A percentile compares a stretch with the other conserved stretches of the same genome.
Evolutionary conservation across 352 stramenopile genomes (phyloP).

Genomic region (Phytopythium boreale): DNA sequence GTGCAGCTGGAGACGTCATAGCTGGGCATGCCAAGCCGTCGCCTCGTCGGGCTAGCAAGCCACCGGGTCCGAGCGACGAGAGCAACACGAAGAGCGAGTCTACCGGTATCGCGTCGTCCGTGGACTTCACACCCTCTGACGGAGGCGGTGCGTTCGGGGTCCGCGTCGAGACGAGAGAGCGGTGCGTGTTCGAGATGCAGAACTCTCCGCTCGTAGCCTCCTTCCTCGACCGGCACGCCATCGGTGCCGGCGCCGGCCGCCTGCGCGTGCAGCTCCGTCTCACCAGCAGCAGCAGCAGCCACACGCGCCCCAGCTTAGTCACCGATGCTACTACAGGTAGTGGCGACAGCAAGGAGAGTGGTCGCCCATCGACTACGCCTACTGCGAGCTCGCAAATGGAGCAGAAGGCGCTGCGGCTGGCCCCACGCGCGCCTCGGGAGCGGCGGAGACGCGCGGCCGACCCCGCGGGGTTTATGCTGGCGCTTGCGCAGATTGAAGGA

Average conservation of each 20-base stretch:
- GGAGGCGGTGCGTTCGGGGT: constrained; percentile 14
- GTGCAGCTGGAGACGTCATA: background rate
- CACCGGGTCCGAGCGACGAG: background rate
- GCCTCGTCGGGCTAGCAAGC: background rate
- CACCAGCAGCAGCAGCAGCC: constrained; percentile 30
- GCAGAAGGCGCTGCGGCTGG: constrained; percentile 48
- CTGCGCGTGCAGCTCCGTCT: constrained; percentile 56
- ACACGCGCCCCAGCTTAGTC: background rate
- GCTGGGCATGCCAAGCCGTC: background rate
- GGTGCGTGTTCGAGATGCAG: constrained; percentile 54
- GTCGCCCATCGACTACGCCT: constrained; percentile 21
- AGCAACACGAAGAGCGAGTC: background rate
- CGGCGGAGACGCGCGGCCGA: constrained; percentile 45
- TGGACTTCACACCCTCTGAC: too few relatives aligned
- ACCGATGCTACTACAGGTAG: background rate
- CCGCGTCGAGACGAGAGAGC: constrained; percentile 45
- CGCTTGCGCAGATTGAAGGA: constrained; percentile 49
- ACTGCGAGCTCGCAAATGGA: constrained; percentile 16
- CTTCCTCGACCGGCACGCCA: constrained; percentile 49
- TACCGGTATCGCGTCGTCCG: background rate
- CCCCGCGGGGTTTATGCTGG: constrained; percentile 42
- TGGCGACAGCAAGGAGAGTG: background rate
- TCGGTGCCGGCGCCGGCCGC: constrained; percentile 41
- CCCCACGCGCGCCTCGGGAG: constrained; percentile 22
- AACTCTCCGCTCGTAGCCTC: constrained; percentile 61